These are phyloP conservation scores for Viridothelium virens DNA, from an alignment of 495 filamentous ascomycete genomes.

Conservation along the genomic window DNA sequence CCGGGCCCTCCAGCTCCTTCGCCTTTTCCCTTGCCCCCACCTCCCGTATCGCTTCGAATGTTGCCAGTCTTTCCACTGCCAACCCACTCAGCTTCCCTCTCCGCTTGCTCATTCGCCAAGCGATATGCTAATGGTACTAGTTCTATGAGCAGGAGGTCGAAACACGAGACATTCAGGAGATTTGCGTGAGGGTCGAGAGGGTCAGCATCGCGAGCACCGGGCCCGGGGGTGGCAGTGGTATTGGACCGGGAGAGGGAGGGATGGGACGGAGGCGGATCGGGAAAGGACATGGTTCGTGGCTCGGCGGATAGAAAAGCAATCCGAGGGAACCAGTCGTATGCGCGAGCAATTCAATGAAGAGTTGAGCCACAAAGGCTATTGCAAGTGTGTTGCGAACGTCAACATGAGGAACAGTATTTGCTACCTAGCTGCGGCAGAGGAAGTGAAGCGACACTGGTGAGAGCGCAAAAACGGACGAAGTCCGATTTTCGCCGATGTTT, in stretches of 20 bases:
- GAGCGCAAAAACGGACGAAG: neutral
- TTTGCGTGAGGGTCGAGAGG: neutral
- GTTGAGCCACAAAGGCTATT: conserved; percentile 1
- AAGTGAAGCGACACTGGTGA: neutral
- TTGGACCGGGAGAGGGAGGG: neutral
- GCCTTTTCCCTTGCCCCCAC: conserved; percentile 6
- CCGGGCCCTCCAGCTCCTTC: conserved; percentile 4
- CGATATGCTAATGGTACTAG: conserved; percentile 91
- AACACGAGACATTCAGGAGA: conserved; percentile 11
- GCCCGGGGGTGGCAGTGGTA: neutral
- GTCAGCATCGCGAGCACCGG: neutral
- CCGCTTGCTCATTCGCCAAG: conserved; percentile 50
- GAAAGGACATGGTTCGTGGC: neutral
- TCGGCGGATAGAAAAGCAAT: neutral
- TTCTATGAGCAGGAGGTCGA: conserved; percentile 93
- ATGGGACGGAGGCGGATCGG: conserved; percentile 4
- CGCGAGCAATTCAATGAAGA: too few species aligned
- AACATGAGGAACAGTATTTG: neutral
- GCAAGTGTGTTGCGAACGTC: neutral
- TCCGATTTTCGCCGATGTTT: neutral
- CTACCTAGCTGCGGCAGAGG: neutral
- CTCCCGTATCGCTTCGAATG: conserved; percentile 4
- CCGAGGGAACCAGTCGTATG: neutral
- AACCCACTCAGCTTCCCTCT: conserved; percentile 11
- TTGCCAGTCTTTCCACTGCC: conserved; percentile 14